A percentile compares a stretch with the other conserved stretches of the same genome.
Evolutionary conservation across 352 stramenopile species (phyloP).

Genomic region (Phytophthora litchii): DNA sequence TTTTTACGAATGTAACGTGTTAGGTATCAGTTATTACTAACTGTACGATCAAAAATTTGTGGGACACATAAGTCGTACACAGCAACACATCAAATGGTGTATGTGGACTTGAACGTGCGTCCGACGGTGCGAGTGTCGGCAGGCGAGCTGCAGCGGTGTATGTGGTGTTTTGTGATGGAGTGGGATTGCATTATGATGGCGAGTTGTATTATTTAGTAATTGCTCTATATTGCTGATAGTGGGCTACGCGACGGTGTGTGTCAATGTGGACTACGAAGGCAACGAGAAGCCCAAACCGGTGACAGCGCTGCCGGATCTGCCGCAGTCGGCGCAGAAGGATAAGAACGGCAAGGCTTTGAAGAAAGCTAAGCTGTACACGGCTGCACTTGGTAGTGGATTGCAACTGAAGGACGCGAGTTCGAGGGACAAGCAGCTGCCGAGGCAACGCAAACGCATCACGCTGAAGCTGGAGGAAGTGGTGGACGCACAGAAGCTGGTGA

Average conservation of each 20-base stretch:
- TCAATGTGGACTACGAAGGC: constrained; percentile 65
- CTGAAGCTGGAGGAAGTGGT: constrained; percentile 80
- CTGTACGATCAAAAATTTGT: too few relatives aligned
- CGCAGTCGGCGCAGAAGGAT: constrained; percentile 38
- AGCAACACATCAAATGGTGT: constrained; percentile 36
- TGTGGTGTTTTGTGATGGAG: constrained; percentile 5
- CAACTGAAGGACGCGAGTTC: constrained; percentile 37
- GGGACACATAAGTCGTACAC: too few relatives aligned
- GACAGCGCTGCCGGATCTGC: constrained; percentile 35
- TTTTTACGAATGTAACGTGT: background rate
- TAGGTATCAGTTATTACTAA: too few relatives aligned
- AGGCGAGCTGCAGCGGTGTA: constrained; percentile 69
- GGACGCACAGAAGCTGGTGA: constrained; percentile 62
- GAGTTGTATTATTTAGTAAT: too few relatives aligned
- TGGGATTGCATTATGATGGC: too few relatives aligned
- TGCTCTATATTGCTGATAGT: constrained; percentile 47
- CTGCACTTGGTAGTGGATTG: constrained; percentile 44
- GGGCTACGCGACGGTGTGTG: constrained; percentile 64
- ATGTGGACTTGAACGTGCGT: constrained; percentile 79
- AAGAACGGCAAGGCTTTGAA: constrained; percentile 51
- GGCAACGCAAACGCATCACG: constrained; percentile 75
- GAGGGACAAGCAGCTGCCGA: constrained; percentile 39
- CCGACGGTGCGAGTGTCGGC: constrained; percentile 52
- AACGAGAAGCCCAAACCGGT: constrained; percentile 62
- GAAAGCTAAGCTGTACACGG: constrained; percentile 71